Percentiles rank a stretch among this genome's conserved stretches.
Conservation (phyloP, 805 yeast species). For the Yamadazyma scolyti region DNA sequence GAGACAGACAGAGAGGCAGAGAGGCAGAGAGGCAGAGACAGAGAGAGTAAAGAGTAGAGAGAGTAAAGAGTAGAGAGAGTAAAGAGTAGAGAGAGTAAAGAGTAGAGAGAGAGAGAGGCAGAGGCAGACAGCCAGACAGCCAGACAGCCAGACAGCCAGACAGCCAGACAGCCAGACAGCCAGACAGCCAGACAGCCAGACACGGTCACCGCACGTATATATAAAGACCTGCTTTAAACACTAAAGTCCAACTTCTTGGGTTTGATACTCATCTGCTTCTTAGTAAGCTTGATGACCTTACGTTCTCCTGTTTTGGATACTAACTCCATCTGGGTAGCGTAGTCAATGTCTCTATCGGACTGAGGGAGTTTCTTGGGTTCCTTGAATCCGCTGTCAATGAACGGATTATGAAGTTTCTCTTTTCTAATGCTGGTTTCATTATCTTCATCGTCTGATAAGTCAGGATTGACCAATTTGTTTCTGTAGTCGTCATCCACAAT, state of each 20-base stretch:
- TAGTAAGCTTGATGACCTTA: slow-evolving; percentile 27
- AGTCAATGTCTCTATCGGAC: slow-evolving; percentile 11
- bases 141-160: too few relatives aligned
- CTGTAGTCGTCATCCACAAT: slow-evolving; percentile 28
- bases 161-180: too few relatives aligned
- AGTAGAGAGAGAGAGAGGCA: too few relatives aligned
- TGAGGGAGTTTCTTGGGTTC: too few relatives aligned
- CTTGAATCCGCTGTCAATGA: slow-evolving; percentile 7
- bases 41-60: too few relatives aligned
- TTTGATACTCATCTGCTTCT: slow-evolving; percentile 29
- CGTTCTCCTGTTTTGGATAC: slow-evolving; percentile 35
- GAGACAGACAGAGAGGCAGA: too few relatives aligned
- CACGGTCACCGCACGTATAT: slow-evolving; percentile 1
- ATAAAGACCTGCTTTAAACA: slow-evolving; percentile 4
- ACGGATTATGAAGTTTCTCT: slow-evolving; percentile 19
- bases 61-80: too few relatives aligned
- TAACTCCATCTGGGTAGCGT: slow-evolving; percentile 22
- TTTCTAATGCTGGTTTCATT: slow-evolving; percentile 4
- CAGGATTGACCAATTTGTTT: too few relatives aligned
- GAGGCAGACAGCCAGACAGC: too few relatives aligned
- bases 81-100: too few relatives aligned
- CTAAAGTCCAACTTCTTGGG: slow-evolving; percentile 33
- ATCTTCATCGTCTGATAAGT: slow-evolving; percentile 32
- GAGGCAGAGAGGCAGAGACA: too few relatives aligned
- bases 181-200: too few relatives aligned